Evolutionary conservation across 805 yeast species (phyloP).

Genomic region (Candida palmyrensis): DNA sequence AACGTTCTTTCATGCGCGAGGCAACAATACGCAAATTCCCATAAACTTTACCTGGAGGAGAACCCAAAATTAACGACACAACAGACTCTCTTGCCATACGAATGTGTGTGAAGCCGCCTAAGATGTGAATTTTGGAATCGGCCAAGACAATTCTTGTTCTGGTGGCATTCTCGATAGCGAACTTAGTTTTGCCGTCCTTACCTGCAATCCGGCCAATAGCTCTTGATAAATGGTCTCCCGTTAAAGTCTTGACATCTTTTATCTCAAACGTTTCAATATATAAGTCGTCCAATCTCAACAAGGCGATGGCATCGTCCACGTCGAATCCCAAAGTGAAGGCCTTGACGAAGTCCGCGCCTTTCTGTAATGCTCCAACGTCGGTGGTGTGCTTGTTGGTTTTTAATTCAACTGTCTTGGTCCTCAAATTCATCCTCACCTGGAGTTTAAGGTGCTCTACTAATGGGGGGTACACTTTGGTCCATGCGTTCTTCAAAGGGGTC

Average conservation of each 20-base stretch:
- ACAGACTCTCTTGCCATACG: conserved; percentile 98
- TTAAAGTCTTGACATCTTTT: conserved; percentile 92
- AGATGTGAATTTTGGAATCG: conserved; percentile 90
- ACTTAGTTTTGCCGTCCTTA: conserved; percentile 97
- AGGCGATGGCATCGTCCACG: conserved; percentile 93
- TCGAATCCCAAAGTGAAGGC: conserved; percentile 97
- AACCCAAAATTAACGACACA: conserved; percentile 89
- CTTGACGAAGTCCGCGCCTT: conserved; percentile 94
- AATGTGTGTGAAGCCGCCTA: conserved; percentile 96
- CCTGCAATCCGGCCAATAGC: conserved; percentile 99
- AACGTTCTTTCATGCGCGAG: conserved; percentile 94
- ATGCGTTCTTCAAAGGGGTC: conserved; percentile 83
- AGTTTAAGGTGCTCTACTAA: conserved; percentile 90
- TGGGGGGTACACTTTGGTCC: conserved; percentile 96
- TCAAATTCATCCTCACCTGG: conserved; percentile 93
- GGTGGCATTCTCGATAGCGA: conserved; percentile 97
- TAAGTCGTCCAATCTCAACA: conserved; percentile 88
- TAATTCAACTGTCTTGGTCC: conserved; percentile 81
- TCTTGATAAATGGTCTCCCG: conserved; percentile 95
- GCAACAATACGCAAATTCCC: conserved; percentile 97
- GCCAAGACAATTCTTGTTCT: conserved; percentile 97
- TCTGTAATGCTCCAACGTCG: conserved; percentile 92
- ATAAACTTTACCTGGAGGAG: conserved; percentile 97
- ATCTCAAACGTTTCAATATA: conserved; percentile 96
- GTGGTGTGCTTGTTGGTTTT: conserved; percentile 78